phyloP scores from a whole-genome alignment of 2,329 filamentous ascomycete species.

The Botrytis byssoidea region DNA sequence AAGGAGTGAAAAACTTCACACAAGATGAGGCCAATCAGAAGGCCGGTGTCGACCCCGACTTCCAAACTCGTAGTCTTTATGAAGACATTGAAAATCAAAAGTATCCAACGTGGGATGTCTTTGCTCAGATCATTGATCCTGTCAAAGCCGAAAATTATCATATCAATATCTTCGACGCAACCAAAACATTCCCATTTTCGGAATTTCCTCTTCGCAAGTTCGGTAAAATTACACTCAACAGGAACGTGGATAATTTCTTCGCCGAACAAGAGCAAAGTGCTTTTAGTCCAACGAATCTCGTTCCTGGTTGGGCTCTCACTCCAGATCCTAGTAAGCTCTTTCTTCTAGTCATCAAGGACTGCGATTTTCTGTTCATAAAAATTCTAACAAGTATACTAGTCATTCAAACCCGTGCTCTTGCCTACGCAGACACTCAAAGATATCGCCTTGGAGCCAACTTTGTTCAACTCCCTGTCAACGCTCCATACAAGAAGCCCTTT shows the following conservation, averaged over 20 bases:
- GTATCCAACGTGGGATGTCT: slow-evolving; percentile 49
- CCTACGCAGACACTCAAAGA: slow-evolving; percentile 54
- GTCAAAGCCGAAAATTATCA: slow-evolving; percentile 22
- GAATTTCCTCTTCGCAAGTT: slow-evolving; percentile 48
- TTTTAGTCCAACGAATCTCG: slow-evolving; percentile 64
- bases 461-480: slow-evolving; percentile 54
- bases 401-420: slow-evolving; percentile 53
- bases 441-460: slow-evolving; percentile 60
- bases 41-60: slow-evolving; percentile 36
- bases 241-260: slow-evolving; percentile 56
- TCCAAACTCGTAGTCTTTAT: slow-evolving; percentile 47
- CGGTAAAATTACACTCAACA: slow-evolving; percentile 49
- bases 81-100: slow-evolving; percentile 54
- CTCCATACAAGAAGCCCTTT: slow-evolving; percentile 38
- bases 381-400: slow-evolving; percentile 35
- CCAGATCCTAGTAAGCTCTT: slow-evolving; percentile 1
- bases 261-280: slow-evolving; percentile 66
- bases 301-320: slow-evolving; percentile 47
- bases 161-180: slow-evolving; percentile 54
- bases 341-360: background rate
- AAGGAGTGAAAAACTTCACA: slow-evolving; percentile 48
- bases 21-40: slow-evolving; percentile 48
- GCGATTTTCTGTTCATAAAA: too few species aligned
- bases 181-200: slow-evolving; percentile 52
- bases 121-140: slow-evolving; percentile 50